Evolutionary conservation across 768 basidiomycete genomes (phyloP).

Genomic region (Grammothele lineata): DNA sequence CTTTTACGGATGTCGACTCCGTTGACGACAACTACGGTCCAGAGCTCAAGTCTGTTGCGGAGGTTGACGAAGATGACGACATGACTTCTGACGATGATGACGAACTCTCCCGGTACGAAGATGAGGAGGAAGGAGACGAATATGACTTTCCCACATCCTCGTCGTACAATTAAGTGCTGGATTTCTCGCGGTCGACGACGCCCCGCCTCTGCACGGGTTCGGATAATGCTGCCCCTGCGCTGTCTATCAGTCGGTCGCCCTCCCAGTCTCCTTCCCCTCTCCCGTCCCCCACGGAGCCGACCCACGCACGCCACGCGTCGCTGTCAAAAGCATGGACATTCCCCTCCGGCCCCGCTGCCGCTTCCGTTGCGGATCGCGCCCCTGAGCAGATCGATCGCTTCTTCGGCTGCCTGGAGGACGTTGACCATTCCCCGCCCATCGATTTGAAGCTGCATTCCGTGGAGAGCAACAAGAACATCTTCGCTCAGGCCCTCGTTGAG

Average conservation of each 20-base stretch:
- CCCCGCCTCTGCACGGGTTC: slow-evolving; percentile 24
- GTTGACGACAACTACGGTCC: slow-evolving; percentile 30
- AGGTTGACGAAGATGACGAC: slow-evolving; percentile 42
- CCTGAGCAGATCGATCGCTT: slow-evolving; percentile 65
- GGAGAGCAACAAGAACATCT: slow-evolving; percentile 58
- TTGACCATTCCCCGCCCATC: slow-evolving; percentile 46
- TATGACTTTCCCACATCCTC: slow-evolving; percentile 33
- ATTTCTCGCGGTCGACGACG: slow-evolving; percentile 25
- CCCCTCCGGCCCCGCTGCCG: slow-evolving; percentile 17
- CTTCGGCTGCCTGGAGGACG: slow-evolving; percentile 62
- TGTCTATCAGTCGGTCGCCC: slow-evolving; percentile 23
- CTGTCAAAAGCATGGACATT: slow-evolving; percentile 74
- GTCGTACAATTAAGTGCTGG: slow-evolving; percentile 25
- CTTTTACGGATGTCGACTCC: slow-evolving; percentile 66
- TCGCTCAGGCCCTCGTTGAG: slow-evolving; percentile 45
- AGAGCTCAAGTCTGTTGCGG: slow-evolving; percentile 50
- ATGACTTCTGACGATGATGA: slow-evolving; percentile 43
- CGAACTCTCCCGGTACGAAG: slow-evolving; percentile 63
- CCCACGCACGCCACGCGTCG: slow-evolving; percentile 35
- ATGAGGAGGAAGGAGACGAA: slow-evolving; percentile 61
- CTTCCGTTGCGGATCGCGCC: slow-evolving; percentile 19
- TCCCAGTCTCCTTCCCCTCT: slow-evolving; percentile 28
- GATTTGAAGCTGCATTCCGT: slow-evolving; percentile 34
- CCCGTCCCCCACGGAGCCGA: slow-evolving; percentile 19
- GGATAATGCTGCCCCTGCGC: slow-evolving; percentile 16